Evolutionary conservation across 225 moss, liverwort and hornwort species (phyloP), one percentile per base, ranked within the genome.

Genomic region (Sphagnum tenellum): DNA sequence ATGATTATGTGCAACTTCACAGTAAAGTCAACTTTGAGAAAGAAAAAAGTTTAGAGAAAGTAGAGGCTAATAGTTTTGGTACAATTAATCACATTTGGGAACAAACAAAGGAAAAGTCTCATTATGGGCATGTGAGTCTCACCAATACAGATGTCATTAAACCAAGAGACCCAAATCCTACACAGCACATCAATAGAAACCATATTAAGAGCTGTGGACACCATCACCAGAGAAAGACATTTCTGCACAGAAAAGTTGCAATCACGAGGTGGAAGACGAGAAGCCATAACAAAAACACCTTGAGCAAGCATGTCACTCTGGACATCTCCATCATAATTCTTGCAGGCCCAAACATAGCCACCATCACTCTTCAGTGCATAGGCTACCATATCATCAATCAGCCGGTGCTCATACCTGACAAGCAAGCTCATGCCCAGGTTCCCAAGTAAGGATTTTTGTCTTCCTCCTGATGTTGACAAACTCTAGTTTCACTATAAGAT

Each of bases 251-350:
- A 2, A 70, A 5, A 29, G 29, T 29, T 29, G 29, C 29, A 29
- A 29, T 29, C 29, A 29, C 29, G 29, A 29, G 29, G 29, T 29
- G 29, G 29, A 29, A 29, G 29, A 0, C 29, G 1, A 29, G 29
- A 29, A 29, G 29, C 29, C 29, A 29, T 29, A 29, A 29, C 0
- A 29, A 29, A 29, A 29, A 1, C 13, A 87, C 89, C 93, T 82
- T 96, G 96, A 54, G 96, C 96, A 74, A 96, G 88, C 92, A 96
- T 90, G 66, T 96, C 96, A 79, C 96, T 96, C 72, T 96, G 96
- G 56, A 96, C 96, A 79, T 96, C 92, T 66, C 96, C 96, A 71
- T 96, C 96, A 48, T 96, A 96, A 65, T 96, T 96, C 69, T 96
- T 96, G 73, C 96, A 96, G 4, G 96, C 96, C 96, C 96, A 96